Conservation (phyloP, 352 stramenopile species). For the Albugo candida region DNA sequence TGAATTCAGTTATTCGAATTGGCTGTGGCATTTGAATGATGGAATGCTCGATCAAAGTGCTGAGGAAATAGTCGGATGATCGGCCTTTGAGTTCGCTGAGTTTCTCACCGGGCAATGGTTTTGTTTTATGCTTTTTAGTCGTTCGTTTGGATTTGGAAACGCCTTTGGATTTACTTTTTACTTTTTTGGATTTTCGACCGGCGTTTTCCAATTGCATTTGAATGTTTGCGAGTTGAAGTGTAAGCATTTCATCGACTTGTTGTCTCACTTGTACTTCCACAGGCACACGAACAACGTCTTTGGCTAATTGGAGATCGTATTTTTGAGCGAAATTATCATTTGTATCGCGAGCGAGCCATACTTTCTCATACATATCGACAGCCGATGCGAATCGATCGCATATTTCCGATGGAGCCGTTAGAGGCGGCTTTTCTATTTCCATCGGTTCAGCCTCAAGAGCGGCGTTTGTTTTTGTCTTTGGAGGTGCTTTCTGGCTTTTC, state of each 20-base stretch:
- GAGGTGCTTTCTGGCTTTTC: conserved; percentile 16
- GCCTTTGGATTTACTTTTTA: conserved; percentile 66
- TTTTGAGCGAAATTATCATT: conserved; percentile 85
- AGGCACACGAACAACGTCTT: conserved; percentile 73
- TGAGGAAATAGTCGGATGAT: conserved; percentile 78
- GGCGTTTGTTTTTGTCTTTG: conserved; percentile 26
- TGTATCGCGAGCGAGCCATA: conserved; percentile 81
- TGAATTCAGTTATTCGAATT: conserved; percentile 48
- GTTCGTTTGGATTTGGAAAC: conserved; percentile 22
- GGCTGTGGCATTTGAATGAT: conserved; percentile 48
- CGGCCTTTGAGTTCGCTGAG: conserved; percentile 81
- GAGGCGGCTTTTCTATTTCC: conserved; percentile 55
- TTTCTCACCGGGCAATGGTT: conserved; percentile 80
- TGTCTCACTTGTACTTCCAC: conserved; percentile 75
- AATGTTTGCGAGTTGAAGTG: conserved; percentile 89
- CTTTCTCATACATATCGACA: conserved; percentile 53
- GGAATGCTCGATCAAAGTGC: conserved; percentile 74
- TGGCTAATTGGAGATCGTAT: conserved; percentile 82
- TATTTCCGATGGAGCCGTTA: conserved; percentile 78
- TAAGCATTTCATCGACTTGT: conserved; percentile 87
- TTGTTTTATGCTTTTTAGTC: conserved; percentile 42
- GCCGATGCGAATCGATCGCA: conserved; percentile 41
- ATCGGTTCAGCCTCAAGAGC: conserved; percentile 27
- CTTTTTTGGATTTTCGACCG: conserved; percentile 41
- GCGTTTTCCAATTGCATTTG: conserved; percentile 73